Evolutionary conservation across 202 grass and related monocot genomes (phyloP), one percentile per base, ranked within the genome.

Genomic region (Cymbopogon flexuosus): DNA sequence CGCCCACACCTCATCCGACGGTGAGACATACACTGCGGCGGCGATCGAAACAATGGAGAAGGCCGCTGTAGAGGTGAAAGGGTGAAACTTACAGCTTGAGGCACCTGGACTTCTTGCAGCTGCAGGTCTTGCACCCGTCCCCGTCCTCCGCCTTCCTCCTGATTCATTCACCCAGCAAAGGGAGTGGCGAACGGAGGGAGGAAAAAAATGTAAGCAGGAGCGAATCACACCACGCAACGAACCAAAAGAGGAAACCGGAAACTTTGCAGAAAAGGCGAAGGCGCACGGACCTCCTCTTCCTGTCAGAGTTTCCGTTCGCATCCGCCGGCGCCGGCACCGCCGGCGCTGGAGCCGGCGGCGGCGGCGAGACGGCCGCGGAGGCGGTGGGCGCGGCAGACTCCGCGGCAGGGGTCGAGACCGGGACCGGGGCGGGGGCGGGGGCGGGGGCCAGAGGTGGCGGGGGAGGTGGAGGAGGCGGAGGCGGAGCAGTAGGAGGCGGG

Each of bases 81-180:
- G 30, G 30, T 43, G 2, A 31, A 41, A 37, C 68, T 83, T 73
- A 88, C 85, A 88, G 85, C 67, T 88, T 88, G 35, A 88, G 66
- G 80, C 85, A 88, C 75, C 30, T 88, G 80, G 85, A 88, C 68
- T 88, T 88, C 85, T 88, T 88, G 80, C 85, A 88, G 85, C 80
- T 83, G 74, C 85, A 88, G 57, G 73, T 46, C 85, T 43, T 83
- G 80, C 41, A 67, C 57, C 85, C 75, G 16, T 88, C 75, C 68
- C 79, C 79, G 1, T 88, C 85, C n/a, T 88, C 85, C 36, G 47
- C 13, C 29, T 65, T 88, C 85, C 80, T 88, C 80, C 79, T 87
- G 39, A 47, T 58, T 18, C 63, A 39, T 31, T 68, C 79, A 86
- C 9, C 34, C 65, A 72, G 31, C 2, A 5, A 13, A 49, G 11